These are phyloP conservation scores for Candida nonsorbophila DNA, from an alignment of 805 yeast genomes.

Conservation along the genomic window DNA sequence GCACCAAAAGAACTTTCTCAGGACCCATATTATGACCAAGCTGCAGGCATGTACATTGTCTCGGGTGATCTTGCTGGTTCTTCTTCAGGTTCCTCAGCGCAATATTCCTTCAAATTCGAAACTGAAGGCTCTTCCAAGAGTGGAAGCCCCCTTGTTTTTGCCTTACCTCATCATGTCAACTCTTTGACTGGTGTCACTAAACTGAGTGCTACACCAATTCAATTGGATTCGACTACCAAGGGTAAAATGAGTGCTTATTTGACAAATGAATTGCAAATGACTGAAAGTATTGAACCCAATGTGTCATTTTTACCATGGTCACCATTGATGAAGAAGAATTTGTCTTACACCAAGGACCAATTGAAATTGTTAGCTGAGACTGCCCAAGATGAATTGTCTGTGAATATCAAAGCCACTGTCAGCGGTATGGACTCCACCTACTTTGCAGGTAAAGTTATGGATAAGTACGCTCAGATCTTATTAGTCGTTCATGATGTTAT, in stretches of 20 bases:
- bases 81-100: slow-evolving; percentile 40
- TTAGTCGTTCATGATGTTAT: slow-evolving; percentile 46
- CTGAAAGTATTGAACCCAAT: slow-evolving; percentile 33
- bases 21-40: slow-evolving; percentile 48
- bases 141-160: slow-evolving; percentile 43
- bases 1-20: slow-evolving; percentile 23
- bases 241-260: slow-evolving; percentile 46
- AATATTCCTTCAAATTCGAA: slow-evolving; percentile 44
- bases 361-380: slow-evolving; percentile 37
- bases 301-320: slow-evolving; percentile 45
- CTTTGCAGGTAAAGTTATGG: slow-evolving; percentile 49
- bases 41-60: slow-evolving; percentile 65
- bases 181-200: slow-evolving; percentile 25
- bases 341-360: slow-evolving; percentile 40
- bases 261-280: slow-evolving; percentile 30
- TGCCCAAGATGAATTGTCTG: slow-evolving; percentile 43
- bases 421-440: slow-evolving; percentile 38
- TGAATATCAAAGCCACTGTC: slow-evolving; percentile 40
- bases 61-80: slow-evolving; percentile 45
- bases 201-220: slow-evolving; percentile 34
- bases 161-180: slow-evolving; percentile 49
- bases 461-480: slow-evolving; percentile 53
- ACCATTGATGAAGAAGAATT: slow-evolving; percentile 19
- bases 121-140: slow-evolving; percentile 46
- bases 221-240: slow-evolving; percentile 43